phyloP scores from a whole-genome alignment of 2,329 filamentous ascomycete genomes.

The Monilinia laxa region DNA sequence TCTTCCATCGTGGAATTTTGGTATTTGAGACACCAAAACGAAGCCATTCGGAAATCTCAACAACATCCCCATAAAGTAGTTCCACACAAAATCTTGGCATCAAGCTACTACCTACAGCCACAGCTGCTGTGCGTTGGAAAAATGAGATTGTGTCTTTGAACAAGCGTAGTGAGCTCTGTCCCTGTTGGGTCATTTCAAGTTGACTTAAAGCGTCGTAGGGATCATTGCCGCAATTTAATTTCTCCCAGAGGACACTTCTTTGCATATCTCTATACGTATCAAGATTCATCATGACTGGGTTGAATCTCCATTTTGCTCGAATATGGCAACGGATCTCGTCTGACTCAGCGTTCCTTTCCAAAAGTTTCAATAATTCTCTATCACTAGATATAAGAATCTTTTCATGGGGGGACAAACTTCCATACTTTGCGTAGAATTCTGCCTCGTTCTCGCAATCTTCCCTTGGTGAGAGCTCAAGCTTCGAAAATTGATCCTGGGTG shows the following conservation, averaged over 20 bases:
- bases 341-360: not conserved
- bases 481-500: not conserved
- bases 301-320: slow-evolving; percentile 4
- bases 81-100: slow-evolving; percentile 26
- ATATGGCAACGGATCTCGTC: not conserved
- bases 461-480: too few relatives aligned
- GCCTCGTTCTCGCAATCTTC: not conserved
- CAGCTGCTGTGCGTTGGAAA: slow-evolving; percentile 22
- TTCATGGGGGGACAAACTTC: not conserved
- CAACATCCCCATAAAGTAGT: slow-evolving; percentile 26
- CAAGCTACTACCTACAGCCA: slow-evolving; percentile 27
- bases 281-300: not conserved
- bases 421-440: not conserved
- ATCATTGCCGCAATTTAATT: slow-evolving; percentile 23
- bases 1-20: slow-evolving; percentile 3
- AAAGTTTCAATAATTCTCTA: not conserved
- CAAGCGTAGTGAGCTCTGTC: slow-evolving; percentile 18
- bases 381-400: not conserved
- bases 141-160: slow-evolving; percentile 27
- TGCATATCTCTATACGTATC: not conserved
- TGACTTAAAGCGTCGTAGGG: slow-evolving; percentile 22
- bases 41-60: slow-evolving; percentile 27
- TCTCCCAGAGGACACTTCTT: not conserved
- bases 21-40: slow-evolving; percentile 18
- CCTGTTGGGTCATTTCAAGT: slow-evolving; percentile 9